Base-by-base conservation (phyloP, 805 yeast genomes). In the Pichia exigua region DNA sequence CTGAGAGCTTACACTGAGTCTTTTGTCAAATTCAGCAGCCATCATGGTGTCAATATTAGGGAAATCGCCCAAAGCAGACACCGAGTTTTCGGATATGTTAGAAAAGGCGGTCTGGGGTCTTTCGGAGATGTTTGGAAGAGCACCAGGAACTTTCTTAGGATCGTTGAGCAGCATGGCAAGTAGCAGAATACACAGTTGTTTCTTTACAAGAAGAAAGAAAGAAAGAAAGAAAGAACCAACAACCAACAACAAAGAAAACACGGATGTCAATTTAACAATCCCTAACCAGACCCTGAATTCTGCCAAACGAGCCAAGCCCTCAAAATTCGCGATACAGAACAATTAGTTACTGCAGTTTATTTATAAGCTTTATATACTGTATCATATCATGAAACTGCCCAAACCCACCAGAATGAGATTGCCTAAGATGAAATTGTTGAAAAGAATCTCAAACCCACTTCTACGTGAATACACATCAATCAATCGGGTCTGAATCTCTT, bases 401-500 rank as follows among this genome's bases (percentile, higher is more conserved):
- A 69, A 55, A 0, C 73, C 73, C 22, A 69, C 72, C 18, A 69
- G 54, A n/a, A 69, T 61, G 50, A 69, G 53, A 46, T 69, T 69
- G 22, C 71, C 71, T 18, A 69, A 54, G 4, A 69, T 57, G 38
- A 65, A 62, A 47, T 77, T 71, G 54, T 75, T 77, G 32, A 68
- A 67, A 20, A 68, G 54, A 30, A 68, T 68, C 53, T 66, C 69
- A 49, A 67, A 61, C 28, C 65, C 66, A 21, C 65, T 59, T 40
- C 72, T 60, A 47, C 61, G 58, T 22, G 69, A 57, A 51, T 66
- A 66, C 41, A 56, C 53, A 32, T 65, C 62, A 42, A 65, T 65
- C 54, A 65, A 48, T 22, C 54, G 57, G 20, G 57, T 53, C 48
- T 65, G 71, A 4, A 64, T 55, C 55, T 65, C 71, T 51, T 59